Percentiles rank a stretch among this genome's conserved stretches.
phyloP scores from a whole-genome alignment of 2,329 filamentous ascomycete genomes.

The Mariannaea elegans region DNA sequence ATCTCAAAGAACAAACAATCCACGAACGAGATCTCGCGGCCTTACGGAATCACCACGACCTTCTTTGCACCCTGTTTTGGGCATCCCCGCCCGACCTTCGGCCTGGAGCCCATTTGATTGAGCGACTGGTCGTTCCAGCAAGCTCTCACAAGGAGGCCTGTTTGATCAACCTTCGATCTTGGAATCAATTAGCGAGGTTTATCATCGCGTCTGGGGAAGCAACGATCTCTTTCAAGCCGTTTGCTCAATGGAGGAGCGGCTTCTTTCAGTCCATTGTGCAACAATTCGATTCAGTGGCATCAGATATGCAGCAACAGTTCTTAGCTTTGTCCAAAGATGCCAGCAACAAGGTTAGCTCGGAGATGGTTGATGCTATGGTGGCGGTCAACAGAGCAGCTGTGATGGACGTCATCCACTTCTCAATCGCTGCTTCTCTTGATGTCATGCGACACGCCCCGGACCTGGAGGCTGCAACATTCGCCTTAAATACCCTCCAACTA shows the following conservation, averaged over 20 bases:
- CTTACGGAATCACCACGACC: slow-evolving; percentile 73
- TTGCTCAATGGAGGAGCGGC: slow-evolving; percentile 60
- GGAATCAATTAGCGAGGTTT: slow-evolving; percentile 69
- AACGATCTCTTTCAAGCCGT: slow-evolving; percentile 59
- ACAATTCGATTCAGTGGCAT: slow-evolving; percentile 65
- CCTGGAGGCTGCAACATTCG: slow-evolving; percentile 58
- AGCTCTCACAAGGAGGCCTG: slow-evolving; percentile 74
- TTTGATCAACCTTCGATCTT: slow-evolving; percentile 69
- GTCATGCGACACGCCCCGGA: slow-evolving; percentile 58
- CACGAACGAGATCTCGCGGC: slow-evolving; percentile 69
- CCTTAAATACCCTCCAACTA: slow-evolving; percentile 59
- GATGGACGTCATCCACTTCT: slow-evolving; percentile 61
- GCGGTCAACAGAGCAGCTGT: slow-evolving; percentile 61
- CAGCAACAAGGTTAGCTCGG: slow-evolving; percentile 52
- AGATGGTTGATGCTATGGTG: slow-evolving; percentile 59
- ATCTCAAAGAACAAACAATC: slow-evolving; percentile 69
- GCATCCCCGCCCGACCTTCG: slow-evolving; percentile 64
- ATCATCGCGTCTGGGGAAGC: slow-evolving; percentile 58
- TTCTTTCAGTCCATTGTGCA: slow-evolving; percentile 66
- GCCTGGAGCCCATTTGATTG: slow-evolving; percentile 62
- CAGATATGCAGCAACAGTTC: slow-evolving; percentile 65
- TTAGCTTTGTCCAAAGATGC: slow-evolving; percentile 57
- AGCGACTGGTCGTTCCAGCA: slow-evolving; percentile 66
- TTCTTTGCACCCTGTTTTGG: slow-evolving; percentile 74
- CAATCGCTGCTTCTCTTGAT: slow-evolving; percentile 58